Evolutionary conservation across 2,329 filamentous ascomycete species (phyloP).

Genomic region (Aureobasidium sp.): DNA sequence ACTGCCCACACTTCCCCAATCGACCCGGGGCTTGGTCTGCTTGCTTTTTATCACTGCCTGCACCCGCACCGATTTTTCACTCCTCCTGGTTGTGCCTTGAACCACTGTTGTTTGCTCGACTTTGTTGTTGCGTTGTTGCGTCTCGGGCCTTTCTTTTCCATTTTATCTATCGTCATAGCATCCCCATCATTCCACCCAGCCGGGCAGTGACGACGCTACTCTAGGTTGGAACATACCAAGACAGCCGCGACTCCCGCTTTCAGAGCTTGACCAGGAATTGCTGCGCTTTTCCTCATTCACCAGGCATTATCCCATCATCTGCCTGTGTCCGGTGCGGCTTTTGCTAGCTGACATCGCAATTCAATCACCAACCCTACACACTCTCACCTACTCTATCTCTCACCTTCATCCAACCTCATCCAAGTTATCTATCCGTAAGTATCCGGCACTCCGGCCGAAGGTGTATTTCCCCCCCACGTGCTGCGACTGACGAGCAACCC

Average conservation of each 20-base stretch:
- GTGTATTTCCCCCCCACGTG: conserved; percentile 6
- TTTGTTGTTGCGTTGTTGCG: conserved; percentile 19
- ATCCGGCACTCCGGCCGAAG: conserved; percentile 9
- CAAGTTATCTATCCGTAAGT: conserved; percentile 28
- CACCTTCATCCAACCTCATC: not conserved
- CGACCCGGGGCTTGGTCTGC: conserved; percentile 18
- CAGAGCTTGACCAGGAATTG: conserved; percentile 5
- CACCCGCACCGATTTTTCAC: conserved; percentile 9
- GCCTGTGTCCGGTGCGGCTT: conserved; percentile 26
- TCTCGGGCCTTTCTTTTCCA: conserved; percentile 8
- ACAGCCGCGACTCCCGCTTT: conserved; percentile 15
- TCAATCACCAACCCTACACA: conserved; percentile 20
- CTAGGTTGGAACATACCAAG: conserved; percentile 17
- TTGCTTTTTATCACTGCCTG: conserved; percentile 17
- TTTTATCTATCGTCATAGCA: conserved; percentile 16
- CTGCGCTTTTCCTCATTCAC: conserved; percentile 9
- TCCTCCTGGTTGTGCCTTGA: conserved; percentile 10
- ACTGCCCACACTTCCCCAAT: conserved; percentile 13
- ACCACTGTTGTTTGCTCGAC: conserved; percentile 20
- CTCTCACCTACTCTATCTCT: conserved; percentile 14
- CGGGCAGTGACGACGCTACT: conserved; percentile 14
- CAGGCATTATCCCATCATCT: conserved; percentile 8
- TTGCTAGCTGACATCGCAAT: conserved; percentile 33
- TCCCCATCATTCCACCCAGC: conserved; percentile 1
- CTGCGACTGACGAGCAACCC: conserved; percentile 2